Conservation (phyloP, 1,284 basidiomycete species). For the Tylopilus sp. region DNA sequence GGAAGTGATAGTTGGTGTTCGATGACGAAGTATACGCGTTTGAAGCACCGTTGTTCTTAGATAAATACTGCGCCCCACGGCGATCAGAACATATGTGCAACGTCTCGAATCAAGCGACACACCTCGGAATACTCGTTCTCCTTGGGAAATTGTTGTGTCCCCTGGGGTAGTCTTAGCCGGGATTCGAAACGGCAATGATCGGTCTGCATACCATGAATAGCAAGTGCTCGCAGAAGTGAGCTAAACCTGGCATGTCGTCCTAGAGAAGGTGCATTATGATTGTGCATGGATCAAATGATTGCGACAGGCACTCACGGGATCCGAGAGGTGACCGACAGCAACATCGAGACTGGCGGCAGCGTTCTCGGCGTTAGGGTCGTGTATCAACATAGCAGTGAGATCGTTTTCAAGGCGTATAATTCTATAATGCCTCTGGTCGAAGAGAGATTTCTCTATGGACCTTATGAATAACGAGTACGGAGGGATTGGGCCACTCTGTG, state of each 20-base stretch:
- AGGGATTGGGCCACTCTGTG: conserved; percentile 30
- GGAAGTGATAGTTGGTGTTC: conserved; percentile 95
- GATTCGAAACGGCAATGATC: not conserved
- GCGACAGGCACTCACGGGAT: conserved; percentile 66
- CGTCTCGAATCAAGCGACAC: conserved; percentile 6
- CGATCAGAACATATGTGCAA: not conserved
- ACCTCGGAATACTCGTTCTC: conserved; percentile 93
- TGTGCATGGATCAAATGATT: not conserved
- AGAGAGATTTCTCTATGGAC: conserved; percentile 68
- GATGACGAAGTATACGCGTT: conserved; percentile 94
- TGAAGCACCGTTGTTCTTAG: conserved; percentile 85
- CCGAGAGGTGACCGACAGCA: conserved; percentile 89
- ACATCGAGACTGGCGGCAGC: conserved; percentile 94
- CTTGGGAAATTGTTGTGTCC: conserved; percentile 75
- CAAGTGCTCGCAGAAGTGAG: conserved; percentile 93
- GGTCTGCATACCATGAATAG: conserved; percentile 77
- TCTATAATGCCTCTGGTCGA: conserved; percentile 76
- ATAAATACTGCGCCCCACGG: conserved; percentile 57
- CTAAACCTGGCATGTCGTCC: conserved; percentile 84
- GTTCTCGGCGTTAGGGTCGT: conserved; percentile 88
- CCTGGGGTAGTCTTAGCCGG: conserved; percentile 41
- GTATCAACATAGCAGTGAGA: conserved; percentile 80
- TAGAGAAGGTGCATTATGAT: conserved; percentile 27
- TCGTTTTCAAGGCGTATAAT: conserved; percentile 85
- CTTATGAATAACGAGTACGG: conserved; percentile 56